These are phyloP conservation scores for Cardamine occulta DNA, from an alignment of 345 rosid species.

Conservation along the genomic window DNA sequence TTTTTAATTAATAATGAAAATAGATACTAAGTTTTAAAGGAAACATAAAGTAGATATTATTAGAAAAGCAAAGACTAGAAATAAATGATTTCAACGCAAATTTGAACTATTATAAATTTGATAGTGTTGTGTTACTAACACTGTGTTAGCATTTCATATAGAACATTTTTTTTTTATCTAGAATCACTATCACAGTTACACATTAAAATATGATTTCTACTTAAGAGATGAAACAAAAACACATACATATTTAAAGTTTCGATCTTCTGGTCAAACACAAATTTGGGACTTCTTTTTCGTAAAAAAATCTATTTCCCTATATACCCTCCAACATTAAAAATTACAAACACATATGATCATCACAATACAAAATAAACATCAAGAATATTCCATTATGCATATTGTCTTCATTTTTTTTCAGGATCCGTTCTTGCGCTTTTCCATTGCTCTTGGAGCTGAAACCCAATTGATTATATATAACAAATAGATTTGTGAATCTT, in stretches of 20 bases:
- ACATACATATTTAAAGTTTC: slow-evolving; percentile 3
- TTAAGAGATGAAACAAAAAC: not conserved
- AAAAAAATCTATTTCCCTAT: slow-evolving; percentile 18
- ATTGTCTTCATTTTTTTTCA: slow-evolving; percentile 19
- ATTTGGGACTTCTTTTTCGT: not conserved
- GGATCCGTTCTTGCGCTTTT: slow-evolving; percentile 32
- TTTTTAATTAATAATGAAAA: too few relatives aligned
- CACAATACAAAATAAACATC: slow-evolving; percentile 22
- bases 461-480: not conserved
- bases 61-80: not conserved
- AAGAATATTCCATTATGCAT: not conserved
- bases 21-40: too few relatives aligned
- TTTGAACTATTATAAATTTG: not conserved
- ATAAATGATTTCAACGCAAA: not conserved
- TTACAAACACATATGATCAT: slow-evolving; percentile 27
- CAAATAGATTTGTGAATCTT: not conserved
- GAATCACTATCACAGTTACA: slow-evolving; percentile 2
- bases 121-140: not conserved
- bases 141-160: not conserved
- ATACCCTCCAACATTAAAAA: slow-evolving; percentile 18
- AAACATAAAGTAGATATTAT: not conserved
- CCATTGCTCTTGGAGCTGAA: slow-evolving; percentile 39
- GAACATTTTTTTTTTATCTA: too few relatives aligned
- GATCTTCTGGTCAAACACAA: slow-evolving; percentile 25
- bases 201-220: not conserved